Evolutionary conservation across 306 rosid species (phyloP).

Genomic region (Gillenia trifoliata): DNA sequence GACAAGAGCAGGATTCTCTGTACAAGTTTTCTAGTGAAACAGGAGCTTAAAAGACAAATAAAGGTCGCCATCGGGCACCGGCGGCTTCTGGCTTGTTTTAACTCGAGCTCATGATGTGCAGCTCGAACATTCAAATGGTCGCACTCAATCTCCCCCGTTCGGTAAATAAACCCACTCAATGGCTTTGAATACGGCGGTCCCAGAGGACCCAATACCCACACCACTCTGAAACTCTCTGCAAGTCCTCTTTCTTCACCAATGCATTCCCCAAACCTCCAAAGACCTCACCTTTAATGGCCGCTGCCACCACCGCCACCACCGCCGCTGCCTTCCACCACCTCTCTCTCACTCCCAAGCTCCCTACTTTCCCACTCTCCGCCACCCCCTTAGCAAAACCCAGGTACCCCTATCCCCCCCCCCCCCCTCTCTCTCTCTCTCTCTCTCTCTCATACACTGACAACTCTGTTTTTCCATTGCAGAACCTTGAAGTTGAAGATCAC

Average conservation of each 20-base stretch:
- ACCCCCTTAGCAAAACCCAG: conserved; percentile 12
- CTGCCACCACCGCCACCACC: not conserved
- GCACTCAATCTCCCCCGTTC: not conserved
- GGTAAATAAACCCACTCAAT: not conserved
- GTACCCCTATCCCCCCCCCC: conserved; percentile 22
- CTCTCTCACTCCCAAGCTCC: conserved; percentile 18
- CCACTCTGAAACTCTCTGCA: not conserved
- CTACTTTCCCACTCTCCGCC: conserved; percentile 1
- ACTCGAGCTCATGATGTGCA: not conserved
- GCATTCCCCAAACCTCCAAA: conserved; percentile 11
- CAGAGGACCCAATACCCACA: not conserved
- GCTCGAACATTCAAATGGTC: not conserved
- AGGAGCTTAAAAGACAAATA: no score
- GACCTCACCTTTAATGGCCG: conserved; percentile 37
- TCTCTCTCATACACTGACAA: not conserved
- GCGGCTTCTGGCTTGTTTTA: no score
- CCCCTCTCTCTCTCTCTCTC: not conserved
- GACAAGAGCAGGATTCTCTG: no score
- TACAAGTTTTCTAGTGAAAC: no score
- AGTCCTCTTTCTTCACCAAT: not conserved
- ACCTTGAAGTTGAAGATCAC: conserved; percentile 22
- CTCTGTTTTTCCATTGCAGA: conserved; percentile 18
- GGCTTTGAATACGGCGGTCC: not conserved
- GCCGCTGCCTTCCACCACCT: conserved; percentile 10
- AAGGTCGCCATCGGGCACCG: no score